Conservation (phyloP, 2,329 filamentous ascomycete genomes). For the Fusarium abutilonis region DNA sequence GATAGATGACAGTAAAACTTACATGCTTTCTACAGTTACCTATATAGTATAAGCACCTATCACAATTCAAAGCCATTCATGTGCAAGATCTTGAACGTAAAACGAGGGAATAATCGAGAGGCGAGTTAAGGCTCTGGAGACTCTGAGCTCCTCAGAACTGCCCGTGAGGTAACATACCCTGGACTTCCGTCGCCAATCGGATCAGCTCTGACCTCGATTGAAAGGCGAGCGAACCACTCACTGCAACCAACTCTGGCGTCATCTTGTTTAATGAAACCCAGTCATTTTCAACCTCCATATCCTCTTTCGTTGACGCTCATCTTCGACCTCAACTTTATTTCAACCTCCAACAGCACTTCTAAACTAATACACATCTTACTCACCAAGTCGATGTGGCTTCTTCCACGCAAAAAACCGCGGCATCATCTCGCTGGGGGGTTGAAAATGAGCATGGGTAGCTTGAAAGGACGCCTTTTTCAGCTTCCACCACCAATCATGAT, state of each 20-base stretch:
- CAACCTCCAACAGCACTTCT: conserved; percentile 1
- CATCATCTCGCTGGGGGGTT: conserved; percentile 25
- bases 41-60: no score
- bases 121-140: no score
- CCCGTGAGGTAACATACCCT: not conserved
- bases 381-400: conserved; percentile 3
- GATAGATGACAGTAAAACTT: no score
- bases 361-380: not conserved
- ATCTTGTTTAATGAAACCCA: not conserved
- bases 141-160: no score
- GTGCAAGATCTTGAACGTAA: no score
- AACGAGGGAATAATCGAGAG: no score
- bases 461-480: conserved; percentile 31
- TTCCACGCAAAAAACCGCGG: not conserved
- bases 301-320: not conserved
- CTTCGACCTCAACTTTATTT: conserved; percentile 9
- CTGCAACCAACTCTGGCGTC: conserved; percentile 4
- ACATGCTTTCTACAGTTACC: no score
- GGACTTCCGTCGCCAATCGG: not conserved
- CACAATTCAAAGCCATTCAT: no score
- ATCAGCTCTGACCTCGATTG: conserved; percentile 1
- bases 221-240: conserved; percentile 22
- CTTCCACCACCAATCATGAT: conserved; percentile 32
- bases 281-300: conserved; percentile 15
- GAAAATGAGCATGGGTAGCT: conserved; percentile 29